phyloP scores from a whole-genome alignment of 805 yeast species.

The Ogataea siamensis region DNA sequence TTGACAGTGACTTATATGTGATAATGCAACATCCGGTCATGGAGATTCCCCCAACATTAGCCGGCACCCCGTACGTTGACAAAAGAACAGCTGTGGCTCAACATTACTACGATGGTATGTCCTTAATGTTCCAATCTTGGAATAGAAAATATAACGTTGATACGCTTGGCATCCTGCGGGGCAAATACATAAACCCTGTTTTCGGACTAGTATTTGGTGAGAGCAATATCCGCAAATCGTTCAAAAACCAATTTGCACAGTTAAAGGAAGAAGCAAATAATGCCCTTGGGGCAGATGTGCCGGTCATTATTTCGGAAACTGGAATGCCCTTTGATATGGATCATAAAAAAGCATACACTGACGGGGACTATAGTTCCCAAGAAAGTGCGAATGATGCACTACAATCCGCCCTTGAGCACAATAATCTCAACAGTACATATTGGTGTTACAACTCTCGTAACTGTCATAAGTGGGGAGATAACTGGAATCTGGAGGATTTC shows the following conservation, averaged over 20 bases:
- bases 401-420: slow-evolving; percentile 72
- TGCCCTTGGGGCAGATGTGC: slow-evolving; percentile 60
- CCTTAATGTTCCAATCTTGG: slow-evolving; percentile 91
- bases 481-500: slow-evolving; percentile 93
- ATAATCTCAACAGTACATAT: slow-evolving; percentile 67
- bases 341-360: slow-evolving; percentile 62
- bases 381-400: slow-evolving; percentile 82
- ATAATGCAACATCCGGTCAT: slow-evolving; percentile 82
- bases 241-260: slow-evolving; percentile 64
- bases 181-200: slow-evolving; percentile 67
- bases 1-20: slow-evolving; percentile 48
- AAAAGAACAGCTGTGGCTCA: slow-evolving; percentile 71
- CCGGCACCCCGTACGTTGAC: slow-evolving; percentile 54
- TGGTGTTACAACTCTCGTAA: slow-evolving; percentile 84
- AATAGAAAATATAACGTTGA: slow-evolving; percentile 79
- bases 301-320: slow-evolving; percentile 85
- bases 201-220: slow-evolving; percentile 83
- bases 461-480: slow-evolving; percentile 82
- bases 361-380: slow-evolving; percentile 71
- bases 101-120: slow-evolving; percentile 93
- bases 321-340: slow-evolving; percentile 99
- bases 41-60: slow-evolving; percentile 68
- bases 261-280: slow-evolving; percentile 63
- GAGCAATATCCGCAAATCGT: slow-evolving; percentile 65
- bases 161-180: slow-evolving; percentile 83